phyloP scores from a whole-genome alignment of 2,329 filamentous ascomycete genomes.

The Nemania sp. region DNA sequence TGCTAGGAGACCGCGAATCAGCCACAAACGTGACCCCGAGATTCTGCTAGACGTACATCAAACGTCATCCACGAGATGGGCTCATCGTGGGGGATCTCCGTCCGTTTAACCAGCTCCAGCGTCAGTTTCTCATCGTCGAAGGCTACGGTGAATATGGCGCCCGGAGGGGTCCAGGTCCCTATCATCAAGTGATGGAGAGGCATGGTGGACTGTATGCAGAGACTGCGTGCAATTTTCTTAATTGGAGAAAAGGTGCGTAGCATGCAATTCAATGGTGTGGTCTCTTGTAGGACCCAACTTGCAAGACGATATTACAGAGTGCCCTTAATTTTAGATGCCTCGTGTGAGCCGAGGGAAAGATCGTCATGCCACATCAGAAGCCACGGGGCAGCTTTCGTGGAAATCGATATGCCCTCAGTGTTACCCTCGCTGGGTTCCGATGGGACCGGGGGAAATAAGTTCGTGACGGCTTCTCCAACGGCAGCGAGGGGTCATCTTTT shows the following conservation, averaged over 20 bases:
- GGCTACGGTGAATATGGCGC: conserved; percentile 84
- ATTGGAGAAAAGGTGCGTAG: conserved; percentile 12
- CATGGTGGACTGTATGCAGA: conserved; percentile 55
- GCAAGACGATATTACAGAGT: conserved; percentile 6
- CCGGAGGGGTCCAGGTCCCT: conserved; percentile 87
- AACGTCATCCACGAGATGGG: conserved; percentile 95
- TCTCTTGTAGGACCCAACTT: conserved; percentile 8
- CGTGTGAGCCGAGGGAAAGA: too few relatives aligned
- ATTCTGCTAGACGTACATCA: conserved; percentile 66
- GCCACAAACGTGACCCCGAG: neutral
- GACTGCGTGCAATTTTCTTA: conserved; percentile 5
- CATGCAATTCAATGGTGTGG: conserved; percentile 3
- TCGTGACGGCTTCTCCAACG: conserved; percentile 26
- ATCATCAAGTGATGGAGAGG: conserved; percentile 86
- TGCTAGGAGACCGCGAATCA: conserved; percentile 60
- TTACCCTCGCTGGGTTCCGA: neutral
- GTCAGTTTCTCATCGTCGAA: conserved; percentile 83
- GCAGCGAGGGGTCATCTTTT: conserved; percentile 15
- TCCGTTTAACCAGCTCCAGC: conserved; percentile 76
- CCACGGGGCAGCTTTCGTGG: neutral
- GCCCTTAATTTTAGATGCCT: conserved; percentile 1
- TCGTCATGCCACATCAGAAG: neutral
- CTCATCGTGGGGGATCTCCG: conserved; percentile 78
- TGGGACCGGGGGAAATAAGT: conserved; percentile 12
- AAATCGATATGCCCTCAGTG: conserved; percentile 3